Conservation (phyloP, 805 yeast genomes). For the Hanseniaspora nectarophila region DNA sequence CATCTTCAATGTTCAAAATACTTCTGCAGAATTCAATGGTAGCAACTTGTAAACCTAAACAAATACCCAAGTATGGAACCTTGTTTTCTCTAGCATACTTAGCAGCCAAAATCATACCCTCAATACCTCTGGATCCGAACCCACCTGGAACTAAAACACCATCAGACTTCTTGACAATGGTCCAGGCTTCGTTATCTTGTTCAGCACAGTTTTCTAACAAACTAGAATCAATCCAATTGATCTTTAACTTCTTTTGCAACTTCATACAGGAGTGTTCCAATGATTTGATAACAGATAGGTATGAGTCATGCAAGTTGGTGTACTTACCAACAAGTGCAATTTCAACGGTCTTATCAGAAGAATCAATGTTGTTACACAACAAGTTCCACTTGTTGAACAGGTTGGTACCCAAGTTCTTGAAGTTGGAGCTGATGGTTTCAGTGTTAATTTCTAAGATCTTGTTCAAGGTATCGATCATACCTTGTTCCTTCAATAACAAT, state of each 20-base stretch:
- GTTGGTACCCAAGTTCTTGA: conserved; percentile 50
- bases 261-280: conserved; percentile 92
- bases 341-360: conserved; percentile 72
- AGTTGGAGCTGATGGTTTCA: conserved; percentile 37
- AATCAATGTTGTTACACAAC: conserved; percentile 70
- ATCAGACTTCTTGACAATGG: conserved; percentile 79
- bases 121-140: conserved; percentile 92
- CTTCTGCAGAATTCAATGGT: conserved; percentile 85
- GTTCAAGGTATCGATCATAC: conserved; percentile 58
- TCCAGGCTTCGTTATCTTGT: conserved; percentile 92
- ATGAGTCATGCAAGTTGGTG: conserved; percentile 88
- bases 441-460: conserved; percentile 51
- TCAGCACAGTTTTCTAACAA: conserved; percentile 71
- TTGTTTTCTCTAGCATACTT: conserved; percentile 96
- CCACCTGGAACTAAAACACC: conserved; percentile 98
- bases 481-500: conserved; percentile 74
- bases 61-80: conserved; percentile 90
- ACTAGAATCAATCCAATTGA: conserved; percentile 92
- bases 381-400: conserved; percentile 68
- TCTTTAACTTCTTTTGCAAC: conserved; percentile 69
- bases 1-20: conserved; percentile 53
- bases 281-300: conserved; percentile 86
- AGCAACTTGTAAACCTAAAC: conserved; percentile 94
- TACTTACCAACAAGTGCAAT: conserved; percentile 97
- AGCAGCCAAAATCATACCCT: conserved; percentile 95